These are phyloP conservation scores for Sphaerostilbella broomeana DNA, from an alignment of 2,329 filamentous ascomycete genomes.

Conservation along the genomic window DNA sequence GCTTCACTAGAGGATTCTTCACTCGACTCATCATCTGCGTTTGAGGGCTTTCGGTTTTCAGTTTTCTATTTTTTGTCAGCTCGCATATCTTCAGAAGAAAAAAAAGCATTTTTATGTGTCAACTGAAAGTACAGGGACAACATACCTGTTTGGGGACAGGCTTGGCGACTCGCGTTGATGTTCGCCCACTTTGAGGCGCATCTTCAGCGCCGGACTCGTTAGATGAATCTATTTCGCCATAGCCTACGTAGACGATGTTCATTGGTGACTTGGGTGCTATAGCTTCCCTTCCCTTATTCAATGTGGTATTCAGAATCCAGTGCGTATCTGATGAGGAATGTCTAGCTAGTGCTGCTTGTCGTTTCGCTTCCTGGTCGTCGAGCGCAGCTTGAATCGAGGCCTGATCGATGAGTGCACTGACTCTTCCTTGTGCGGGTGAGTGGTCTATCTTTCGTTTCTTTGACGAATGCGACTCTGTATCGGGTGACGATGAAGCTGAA, in stretches of 20 bases:
- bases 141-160: constrained; percentile 2
- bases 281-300: constrained; percentile 19
- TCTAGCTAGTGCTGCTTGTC: constrained; percentile 53
- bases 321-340: constrained; percentile 63
- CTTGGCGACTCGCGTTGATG: constrained; percentile 19
- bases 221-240: constrained; percentile 42
- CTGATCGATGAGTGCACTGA: constrained; percentile 43
- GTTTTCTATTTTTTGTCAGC: too few relatives aligned
- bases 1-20: constrained; percentile 22
- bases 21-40: constrained; percentile 21
- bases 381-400: constrained; percentile 57
- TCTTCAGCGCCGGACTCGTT: constrained; percentile 33
- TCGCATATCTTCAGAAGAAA: too few relatives aligned
- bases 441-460: constrained; percentile 56
- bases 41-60: neutral
- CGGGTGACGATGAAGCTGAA: constrained; percentile 41
- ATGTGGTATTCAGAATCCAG: constrained; percentile 60
- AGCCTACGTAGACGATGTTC: constrained; percentile 54
- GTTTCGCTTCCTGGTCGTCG: constrained; percentile 60
- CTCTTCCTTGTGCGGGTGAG: constrained; percentile 30
- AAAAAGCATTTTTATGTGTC: too few relatives aligned
- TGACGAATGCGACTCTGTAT: constrained; percentile 44
- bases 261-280: constrained; percentile 34
- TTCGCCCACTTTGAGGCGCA: constrained; percentile 28
- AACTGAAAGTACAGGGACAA: constrained; percentile 7